Evolutionary conservation across 495 filamentous ascomycete genomes (phyloP), one percentile per base, ranked within the genome.

Genomic region (Beverwykella pulmonaria): DNA sequence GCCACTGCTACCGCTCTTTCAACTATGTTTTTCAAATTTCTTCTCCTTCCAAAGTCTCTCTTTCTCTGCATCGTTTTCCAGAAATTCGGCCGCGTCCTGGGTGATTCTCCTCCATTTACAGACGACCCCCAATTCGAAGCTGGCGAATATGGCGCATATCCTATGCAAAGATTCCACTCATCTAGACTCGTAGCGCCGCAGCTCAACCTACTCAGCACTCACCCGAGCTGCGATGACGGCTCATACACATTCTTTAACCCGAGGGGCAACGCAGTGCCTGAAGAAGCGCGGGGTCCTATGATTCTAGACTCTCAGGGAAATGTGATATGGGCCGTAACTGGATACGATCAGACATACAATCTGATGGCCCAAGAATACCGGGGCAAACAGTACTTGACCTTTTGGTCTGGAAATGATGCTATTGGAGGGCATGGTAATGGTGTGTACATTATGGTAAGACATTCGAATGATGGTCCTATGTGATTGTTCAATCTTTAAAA

Each of bases 401-500:
- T 83, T 58, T 84, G 82, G 83, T 75, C 75, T 17, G 82, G 82
- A 0, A 71, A 83, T 72, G 79, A 82, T 66, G 71, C 72, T 1
- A 67, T 80, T n/a, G 72, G 73, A 5, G 82, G 79, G 2, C 81
- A 83, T 69, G 82, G 82, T 0, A 75, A 76, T 26, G 83, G 83
- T 2, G 61, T 65, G 41, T 78, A 79, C 48, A 82, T 81, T 44
- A 81, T 85, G 82, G 82, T 83, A 71, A 47, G 77, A 63, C 25
- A 10, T 3, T 20, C 39, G 10, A 14, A 4, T 14, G 22, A 6
- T 23, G 20, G 7, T 14, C 6, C 5, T 7, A 5, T 36, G 6
- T 55, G 17, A 29, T 55, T 20, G 3, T 29, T 19, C 27, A 23
- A 12, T 10, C 8, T 6, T 26, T 41, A 36, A 53, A 15, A 12